Percentiles rank a stretch among this genome's conserved stretches.
phyloP scores from a whole-genome alignment of 768 basidiomycete species.

The Tricholomella constricta region DNA sequence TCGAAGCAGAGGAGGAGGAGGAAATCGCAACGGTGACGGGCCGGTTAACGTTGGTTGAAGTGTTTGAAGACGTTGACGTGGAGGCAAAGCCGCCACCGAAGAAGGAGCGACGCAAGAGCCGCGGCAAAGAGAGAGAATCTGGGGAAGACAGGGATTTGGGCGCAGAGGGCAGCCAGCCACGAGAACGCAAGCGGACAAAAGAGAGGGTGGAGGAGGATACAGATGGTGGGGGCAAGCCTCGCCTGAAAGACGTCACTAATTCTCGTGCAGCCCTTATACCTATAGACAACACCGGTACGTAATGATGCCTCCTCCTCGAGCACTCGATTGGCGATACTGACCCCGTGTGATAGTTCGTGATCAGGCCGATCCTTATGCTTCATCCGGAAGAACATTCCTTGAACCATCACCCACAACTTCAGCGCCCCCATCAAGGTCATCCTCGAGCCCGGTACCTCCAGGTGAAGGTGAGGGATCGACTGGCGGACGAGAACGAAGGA shows the following conservation, averaged over 20 bases:
- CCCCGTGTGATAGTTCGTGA: slow-evolving; percentile 17
- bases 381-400: slow-evolving; percentile 19
- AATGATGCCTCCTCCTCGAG: background rate
- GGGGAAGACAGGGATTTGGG: slow-evolving; percentile 27
- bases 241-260: slow-evolving; percentile 68
- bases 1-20: slow-evolving; percentile 62
- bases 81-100: slow-evolving; percentile 28
- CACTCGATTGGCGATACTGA: background rate
- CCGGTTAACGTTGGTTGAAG: slow-evolving; percentile 33
- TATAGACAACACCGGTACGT: slow-evolving; percentile 45
- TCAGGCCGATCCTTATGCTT: slow-evolving; percentile 15
- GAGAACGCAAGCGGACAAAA: slow-evolving; percentile 41
- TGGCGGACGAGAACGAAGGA: slow-evolving; percentile 56
- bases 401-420: slow-evolving; percentile 35
- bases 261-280: slow-evolving; percentile 47
- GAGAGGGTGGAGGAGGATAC: slow-evolving; percentile 32
- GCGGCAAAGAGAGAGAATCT: slow-evolving; percentile 39
- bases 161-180: slow-evolving; percentile 12
- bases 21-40: slow-evolving; percentile 38
- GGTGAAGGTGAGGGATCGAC: slow-evolving; percentile 31
- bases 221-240: slow-evolving; percentile 45
- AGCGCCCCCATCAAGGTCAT: slow-evolving; percentile 54
- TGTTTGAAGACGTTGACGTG: slow-evolving; percentile 36
- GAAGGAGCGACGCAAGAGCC: slow-evolving; percentile 53
- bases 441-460: slow-evolving; percentile 44